These are phyloP conservation scores for Bocquillonia castaneifolia DNA, from an alignment of 441 rosid species.

Conservation along the genomic window DNA sequence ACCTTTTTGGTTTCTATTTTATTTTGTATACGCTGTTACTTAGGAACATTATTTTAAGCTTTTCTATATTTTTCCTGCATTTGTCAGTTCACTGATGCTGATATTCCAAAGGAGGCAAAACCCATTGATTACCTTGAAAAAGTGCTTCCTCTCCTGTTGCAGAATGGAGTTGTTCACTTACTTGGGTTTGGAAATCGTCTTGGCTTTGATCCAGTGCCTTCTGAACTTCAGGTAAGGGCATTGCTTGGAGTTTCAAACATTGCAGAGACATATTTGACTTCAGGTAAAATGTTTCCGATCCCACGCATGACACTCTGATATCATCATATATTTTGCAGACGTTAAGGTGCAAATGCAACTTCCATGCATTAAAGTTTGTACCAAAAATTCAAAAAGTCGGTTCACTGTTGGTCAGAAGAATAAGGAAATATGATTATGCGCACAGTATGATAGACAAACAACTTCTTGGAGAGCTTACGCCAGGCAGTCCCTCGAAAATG, in stretches of 20 bases:
- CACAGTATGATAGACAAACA: slow-evolving; percentile 51
- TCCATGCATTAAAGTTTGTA: slow-evolving; percentile 72
- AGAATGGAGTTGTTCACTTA: slow-evolving; percentile 69
- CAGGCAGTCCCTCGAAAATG: slow-evolving; percentile 22
- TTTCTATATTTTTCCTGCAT: slow-evolving; percentile 9
- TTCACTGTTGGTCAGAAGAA: slow-evolving; percentile 60
- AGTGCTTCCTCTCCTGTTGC: slow-evolving; percentile 57
- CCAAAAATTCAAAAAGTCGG: slow-evolving; percentile 70
- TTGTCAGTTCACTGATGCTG: slow-evolving; percentile 73
- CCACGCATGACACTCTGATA: slow-evolving; percentile 2
- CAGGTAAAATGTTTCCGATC: too few species aligned
- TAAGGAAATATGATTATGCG: slow-evolving; percentile 47
- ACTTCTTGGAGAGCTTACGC: slow-evolving; percentile 54
- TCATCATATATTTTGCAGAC: slow-evolving; percentile 40
- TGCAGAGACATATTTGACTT: neutral
- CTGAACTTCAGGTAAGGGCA: slow-evolving; percentile 62
- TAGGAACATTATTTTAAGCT: slow-evolving; percentile 5
- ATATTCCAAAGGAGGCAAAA: slow-evolving; percentile 76
- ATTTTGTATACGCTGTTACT: neutral
- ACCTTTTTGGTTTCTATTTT: slow-evolving; percentile 19
- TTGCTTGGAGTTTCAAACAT: slow-evolving; percentile 1
- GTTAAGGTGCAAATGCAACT: slow-evolving; percentile 90
- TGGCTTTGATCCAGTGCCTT: slow-evolving; percentile 82
- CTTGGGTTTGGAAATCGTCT: slow-evolving; percentile 91
- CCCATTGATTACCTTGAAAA: slow-evolving; percentile 52